phyloP scores from a whole-genome alignment of 202 grass and related monocot genomes.

The Schoenoplectus triqueter region DNA sequence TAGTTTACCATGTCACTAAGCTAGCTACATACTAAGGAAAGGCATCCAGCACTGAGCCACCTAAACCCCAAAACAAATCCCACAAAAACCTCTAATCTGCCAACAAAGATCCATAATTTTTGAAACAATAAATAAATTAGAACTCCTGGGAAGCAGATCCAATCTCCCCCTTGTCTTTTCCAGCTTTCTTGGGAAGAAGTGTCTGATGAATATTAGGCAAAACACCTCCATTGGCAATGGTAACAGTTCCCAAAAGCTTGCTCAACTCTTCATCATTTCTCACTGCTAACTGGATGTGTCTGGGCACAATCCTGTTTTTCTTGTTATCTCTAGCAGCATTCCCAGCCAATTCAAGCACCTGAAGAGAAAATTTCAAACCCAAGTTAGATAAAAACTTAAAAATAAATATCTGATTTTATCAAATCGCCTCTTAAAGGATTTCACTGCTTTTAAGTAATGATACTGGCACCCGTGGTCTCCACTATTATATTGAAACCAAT shows the following conservation, averaged over 20 bases:
- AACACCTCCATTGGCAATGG: slow-evolving; percentile 70
- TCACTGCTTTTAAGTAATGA: too few species aligned
- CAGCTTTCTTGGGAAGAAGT: slow-evolving; percentile 70
- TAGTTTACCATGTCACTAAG: neutral
- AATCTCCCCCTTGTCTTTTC: slow-evolving; percentile 63
- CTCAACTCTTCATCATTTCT: slow-evolving; percentile 88
- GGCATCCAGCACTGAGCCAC: neutral
- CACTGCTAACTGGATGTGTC: slow-evolving; percentile 82
- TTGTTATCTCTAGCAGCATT: slow-evolving; percentile 87
- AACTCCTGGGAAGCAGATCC: slow-evolving; percentile 83
- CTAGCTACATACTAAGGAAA: slow-evolving; percentile 21
- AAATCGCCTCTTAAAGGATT: too few species aligned
- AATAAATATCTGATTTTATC: too few species aligned
- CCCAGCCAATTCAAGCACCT: slow-evolving; percentile 81
- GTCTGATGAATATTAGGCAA: slow-evolving; percentile 71
- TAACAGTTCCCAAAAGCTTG: slow-evolving; percentile 60
- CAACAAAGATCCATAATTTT: neutral
- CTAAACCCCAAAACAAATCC: slow-evolving; percentile 26
- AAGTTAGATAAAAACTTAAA: neutral
- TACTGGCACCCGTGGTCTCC: too few species aligned
- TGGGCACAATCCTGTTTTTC: slow-evolving; percentile 80
- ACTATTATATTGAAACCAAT: neutral
- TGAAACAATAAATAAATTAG: slow-evolving; percentile 35
- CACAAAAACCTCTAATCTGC: neutral
- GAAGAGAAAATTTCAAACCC: neutral